Conservation (phyloP, 208 protist species). For the Zelonia costaricensis region DNA sequence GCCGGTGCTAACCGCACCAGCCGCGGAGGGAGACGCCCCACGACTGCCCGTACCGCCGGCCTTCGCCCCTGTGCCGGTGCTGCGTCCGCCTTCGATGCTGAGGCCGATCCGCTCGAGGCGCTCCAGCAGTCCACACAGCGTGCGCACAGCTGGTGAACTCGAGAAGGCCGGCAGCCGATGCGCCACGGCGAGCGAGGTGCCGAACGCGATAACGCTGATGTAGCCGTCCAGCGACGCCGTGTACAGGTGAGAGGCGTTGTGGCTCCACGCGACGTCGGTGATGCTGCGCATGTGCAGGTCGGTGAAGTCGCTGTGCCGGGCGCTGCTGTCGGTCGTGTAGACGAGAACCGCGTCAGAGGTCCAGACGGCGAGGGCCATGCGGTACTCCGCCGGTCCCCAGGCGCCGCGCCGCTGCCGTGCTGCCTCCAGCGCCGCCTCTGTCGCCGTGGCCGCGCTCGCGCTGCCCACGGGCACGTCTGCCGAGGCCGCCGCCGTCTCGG, state of each 20-base stretch:
- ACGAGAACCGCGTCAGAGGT: conserved; percentile 84
- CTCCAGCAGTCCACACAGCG: conserved; percentile 38
- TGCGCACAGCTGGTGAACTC: conserved; percentile 35
- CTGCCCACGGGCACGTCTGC: not conserved
- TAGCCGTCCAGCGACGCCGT: conserved; percentile 86
- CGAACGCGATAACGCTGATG: conserved; percentile 75
- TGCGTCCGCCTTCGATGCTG: conserved; percentile 26
- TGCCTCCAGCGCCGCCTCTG: not conserved
- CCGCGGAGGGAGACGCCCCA: too few relatives aligned
- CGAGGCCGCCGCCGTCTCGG: not conserved
- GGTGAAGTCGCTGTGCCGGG: conserved; percentile 87
- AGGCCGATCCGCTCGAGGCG: conserved; percentile 31
- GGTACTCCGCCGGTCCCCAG: conserved; percentile 82
- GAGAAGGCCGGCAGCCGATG: conserved; percentile 72
- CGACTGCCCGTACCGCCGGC: not conserved
- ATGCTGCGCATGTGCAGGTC: conserved; percentile 91
- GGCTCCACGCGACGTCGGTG: conserved; percentile 82
- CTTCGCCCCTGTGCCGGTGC: conserved; percentile 4
- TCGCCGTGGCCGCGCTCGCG: not conserved
- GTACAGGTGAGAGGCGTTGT: conserved; percentile 56
- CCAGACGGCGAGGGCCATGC: conserved; percentile 86
- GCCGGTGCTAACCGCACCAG: too few relatives aligned
- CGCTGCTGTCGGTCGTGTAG: conserved; percentile 80
- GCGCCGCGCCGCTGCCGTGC: conserved; percentile 26
- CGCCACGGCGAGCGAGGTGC: conserved; percentile 43